Evolutionary conservation across 2,329 filamentous ascomycete species (phyloP).

Genomic region (Colletotrichum sp.): DNA sequence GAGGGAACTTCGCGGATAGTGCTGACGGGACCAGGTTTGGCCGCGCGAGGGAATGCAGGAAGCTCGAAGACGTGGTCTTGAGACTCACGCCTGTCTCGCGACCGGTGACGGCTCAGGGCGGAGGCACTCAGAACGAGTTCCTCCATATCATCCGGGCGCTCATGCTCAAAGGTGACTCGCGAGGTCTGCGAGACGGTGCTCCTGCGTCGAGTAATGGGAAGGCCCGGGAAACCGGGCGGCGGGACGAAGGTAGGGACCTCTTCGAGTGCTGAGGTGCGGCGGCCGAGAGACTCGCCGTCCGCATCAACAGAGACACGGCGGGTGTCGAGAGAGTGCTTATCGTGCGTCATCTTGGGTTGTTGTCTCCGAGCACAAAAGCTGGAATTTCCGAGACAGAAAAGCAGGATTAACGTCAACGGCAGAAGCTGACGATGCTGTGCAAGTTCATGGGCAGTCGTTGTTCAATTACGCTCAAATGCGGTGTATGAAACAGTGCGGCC

Average conservation of each 20-base stretch:
- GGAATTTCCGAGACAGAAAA: background rate
- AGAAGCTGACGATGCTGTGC: background rate
- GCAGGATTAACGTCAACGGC: background rate
- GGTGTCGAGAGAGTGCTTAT: background rate
- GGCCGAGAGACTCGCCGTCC: background rate
- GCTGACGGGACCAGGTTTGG: conserved; percentile 7
- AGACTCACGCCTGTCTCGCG: conserved; percentile 5
- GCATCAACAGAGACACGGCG: background rate
- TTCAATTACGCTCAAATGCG: background rate
- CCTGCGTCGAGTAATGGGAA: background rate
- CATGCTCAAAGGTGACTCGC: background rate
- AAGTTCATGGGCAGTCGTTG: background rate
- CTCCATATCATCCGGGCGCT: background rate
- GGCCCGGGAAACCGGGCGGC: background rate
- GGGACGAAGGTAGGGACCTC: conserved; percentile 8
- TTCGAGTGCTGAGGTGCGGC: conserved; percentile 2
- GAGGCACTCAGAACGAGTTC: conserved; percentile 3
- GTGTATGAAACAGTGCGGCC: background rate
- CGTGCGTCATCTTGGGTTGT: background rate
- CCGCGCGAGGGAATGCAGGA: conserved; percentile 1
- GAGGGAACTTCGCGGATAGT: conserved; percentile 12
- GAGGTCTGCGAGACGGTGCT: conserved; percentile 12
- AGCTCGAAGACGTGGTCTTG: conserved; percentile 9
- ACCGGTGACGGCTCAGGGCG: background rate
- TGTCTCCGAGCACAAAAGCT: background rate